Evolutionary conservation across 495 filamentous ascomycete species (phyloP).

Genomic region (Penicillium cataractarum): DNA sequence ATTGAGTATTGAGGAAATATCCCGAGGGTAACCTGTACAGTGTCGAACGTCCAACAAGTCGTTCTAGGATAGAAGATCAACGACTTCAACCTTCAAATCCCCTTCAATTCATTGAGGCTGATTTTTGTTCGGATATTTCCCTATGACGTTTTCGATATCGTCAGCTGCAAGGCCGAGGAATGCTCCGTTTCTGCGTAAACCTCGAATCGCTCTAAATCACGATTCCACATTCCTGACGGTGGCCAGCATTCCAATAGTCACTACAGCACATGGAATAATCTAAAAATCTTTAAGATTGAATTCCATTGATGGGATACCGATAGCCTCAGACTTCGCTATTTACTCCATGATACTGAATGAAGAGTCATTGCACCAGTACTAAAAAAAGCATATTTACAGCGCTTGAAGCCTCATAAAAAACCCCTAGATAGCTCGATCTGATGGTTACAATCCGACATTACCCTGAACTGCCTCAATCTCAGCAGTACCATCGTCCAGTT

Average conservation of each 20-base stretch:
- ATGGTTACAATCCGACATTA: background rate
- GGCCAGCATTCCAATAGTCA: background rate
- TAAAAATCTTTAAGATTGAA: background rate
- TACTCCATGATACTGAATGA: background rate
- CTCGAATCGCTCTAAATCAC: background rate
- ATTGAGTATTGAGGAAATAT: background rate
- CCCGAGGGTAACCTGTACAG: background rate
- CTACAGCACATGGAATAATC: background rate
- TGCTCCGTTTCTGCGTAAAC: background rate
- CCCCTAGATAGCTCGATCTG: no score
- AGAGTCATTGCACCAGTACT: background rate
- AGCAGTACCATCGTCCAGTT: slow-evolving; percentile 6
- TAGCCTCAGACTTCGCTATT: background rate
- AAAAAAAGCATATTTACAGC: no score
- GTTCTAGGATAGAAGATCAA: background rate
- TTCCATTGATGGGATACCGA: background rate
- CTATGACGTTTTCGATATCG: background rate
- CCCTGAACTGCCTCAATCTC: slow-evolving; percentile 12
- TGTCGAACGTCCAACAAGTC: background rate
- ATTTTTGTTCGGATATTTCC: background rate
- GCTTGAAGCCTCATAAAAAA: no score
- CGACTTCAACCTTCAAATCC: background rate
- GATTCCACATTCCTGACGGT: background rate
- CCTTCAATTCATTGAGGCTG: background rate
- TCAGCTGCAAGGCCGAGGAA: background rate